phyloP scores from a whole-genome alignment of 2,329 filamentous ascomycete species.

The Trichoderma asperellum region DNA sequence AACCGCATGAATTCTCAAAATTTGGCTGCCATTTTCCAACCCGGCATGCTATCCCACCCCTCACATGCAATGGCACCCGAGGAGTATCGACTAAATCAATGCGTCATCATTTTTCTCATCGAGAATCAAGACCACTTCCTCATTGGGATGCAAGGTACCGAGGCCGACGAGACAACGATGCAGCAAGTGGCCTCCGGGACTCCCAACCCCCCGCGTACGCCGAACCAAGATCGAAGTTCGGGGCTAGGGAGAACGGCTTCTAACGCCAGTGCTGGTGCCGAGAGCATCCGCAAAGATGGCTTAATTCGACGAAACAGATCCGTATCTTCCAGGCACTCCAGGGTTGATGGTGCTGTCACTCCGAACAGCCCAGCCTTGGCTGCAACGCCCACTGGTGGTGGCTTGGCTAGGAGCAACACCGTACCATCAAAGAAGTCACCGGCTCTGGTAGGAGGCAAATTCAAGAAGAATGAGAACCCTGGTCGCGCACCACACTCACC shows the following conservation, averaged over 20 bases:
- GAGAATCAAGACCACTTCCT: conserved; percentile 98
- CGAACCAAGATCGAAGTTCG: conserved; percentile 57
- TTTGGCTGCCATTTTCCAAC: conserved; percentile 95
- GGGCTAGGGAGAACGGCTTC: conserved; percentile 70
- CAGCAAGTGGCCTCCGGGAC: conserved; percentile 71
- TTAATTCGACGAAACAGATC: conserved; percentile 86
- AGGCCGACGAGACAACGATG: conserved; percentile 80
- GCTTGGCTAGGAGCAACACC: conserved; percentile 77
- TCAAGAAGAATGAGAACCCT: conserved; percentile 51
- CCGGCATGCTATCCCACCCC: conserved; percentile 92
- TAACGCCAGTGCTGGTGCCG: conserved; percentile 84
- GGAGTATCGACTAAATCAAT: conserved; percentile 94
- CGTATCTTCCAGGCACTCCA: conserved; percentile 85
- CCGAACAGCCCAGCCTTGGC: conserved; percentile 65
- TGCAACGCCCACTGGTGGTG: conserved; percentile 60
- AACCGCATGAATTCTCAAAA: conserved; percentile 98
- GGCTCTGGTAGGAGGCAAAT: conserved; percentile 67
- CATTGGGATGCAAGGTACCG: conserved; percentile 98
- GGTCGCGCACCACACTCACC: conserved; percentile 37
- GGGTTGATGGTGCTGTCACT: conserved; percentile 71
- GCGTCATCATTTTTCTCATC: conserved; percentile 95
- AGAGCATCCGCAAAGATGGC: conserved; percentile 81
- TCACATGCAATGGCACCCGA: conserved; percentile 92
- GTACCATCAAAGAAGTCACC: conserved; percentile 89
- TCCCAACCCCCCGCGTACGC: conserved; percentile 49